These are phyloP conservation scores for Hygrophorus pudorinus DNA, from an alignment of 768 basidiomycete genomes.

Conservation along the genomic window DNA sequence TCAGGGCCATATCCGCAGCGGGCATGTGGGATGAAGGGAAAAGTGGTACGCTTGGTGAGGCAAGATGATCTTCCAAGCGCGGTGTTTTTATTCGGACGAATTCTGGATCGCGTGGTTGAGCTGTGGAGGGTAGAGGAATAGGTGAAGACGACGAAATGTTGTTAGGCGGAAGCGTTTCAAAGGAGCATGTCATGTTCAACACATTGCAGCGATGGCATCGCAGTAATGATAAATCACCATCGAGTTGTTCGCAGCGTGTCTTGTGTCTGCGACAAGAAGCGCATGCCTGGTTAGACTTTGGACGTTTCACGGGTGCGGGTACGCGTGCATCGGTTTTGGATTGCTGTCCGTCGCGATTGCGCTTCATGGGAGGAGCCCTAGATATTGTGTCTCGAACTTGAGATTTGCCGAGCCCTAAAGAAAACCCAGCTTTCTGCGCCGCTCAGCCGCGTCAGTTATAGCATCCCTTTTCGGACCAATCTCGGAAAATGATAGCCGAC, in stretches of 20 bases:
- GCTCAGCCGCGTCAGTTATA: too few relatives aligned
- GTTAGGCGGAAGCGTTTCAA: constrained; percentile 9
- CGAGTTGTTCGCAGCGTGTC: constrained; percentile 41
- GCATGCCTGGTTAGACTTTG: constrained; percentile 36
- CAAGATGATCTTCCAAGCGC: not conserved
- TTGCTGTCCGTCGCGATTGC: not conserved
- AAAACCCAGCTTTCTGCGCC: too few relatives aligned
- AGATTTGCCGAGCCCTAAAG: too few relatives aligned
- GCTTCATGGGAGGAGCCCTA: not conserved
- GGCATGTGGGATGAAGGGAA: not conserved
- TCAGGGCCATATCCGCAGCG: constrained; percentile 24
- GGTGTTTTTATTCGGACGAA: not conserved
- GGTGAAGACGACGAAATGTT: constrained; percentile 1
- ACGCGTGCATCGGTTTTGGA: not conserved
- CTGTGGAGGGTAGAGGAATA: not conserved
- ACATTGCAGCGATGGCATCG: constrained; percentile 43
- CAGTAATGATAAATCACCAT: constrained; percentile 20
- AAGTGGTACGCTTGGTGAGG: not conserved
- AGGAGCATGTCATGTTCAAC: constrained; percentile 35
- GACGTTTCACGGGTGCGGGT: constrained; percentile 19
- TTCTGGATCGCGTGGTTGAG: not conserved
- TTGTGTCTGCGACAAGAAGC: constrained; percentile 37
- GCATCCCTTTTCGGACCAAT: too few relatives aligned
- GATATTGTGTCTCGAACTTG: too few relatives aligned
- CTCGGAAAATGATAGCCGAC: too few relatives aligned